Base-by-base conservation (phyloP, 192 early-diverging fungal genomes). In the Coemansia sp. region DNA sequence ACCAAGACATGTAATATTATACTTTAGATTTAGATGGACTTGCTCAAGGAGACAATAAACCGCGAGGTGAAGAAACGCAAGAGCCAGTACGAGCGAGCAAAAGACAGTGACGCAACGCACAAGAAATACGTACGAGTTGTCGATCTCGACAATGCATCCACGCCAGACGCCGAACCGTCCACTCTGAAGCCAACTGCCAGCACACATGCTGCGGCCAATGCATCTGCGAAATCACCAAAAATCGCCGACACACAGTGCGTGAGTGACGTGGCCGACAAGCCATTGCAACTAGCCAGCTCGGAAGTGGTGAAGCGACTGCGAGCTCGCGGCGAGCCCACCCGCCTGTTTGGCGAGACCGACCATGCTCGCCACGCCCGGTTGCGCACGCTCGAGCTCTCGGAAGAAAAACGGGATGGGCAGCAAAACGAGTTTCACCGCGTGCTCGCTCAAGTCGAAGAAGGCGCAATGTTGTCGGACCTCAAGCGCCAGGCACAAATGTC, bases 331-430 rank as follows among this genome's bases (percentile, higher is more conserved):
- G 87, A 97, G 64, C 97, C 97, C 35, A 94, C 96, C 65, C 84
- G 90, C 9, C 73, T 97, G 39, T 99, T 99, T 73, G 97, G 89
- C 45, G 97, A 99, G 70, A 87, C 89, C 9, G 87, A 94, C 70
- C 69, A 76, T 27, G 81, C 90, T 66, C 90, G 97, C 19, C 86
- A 89, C 41, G 75, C 80, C 51, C 91, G 96, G 51, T 80, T 98
- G 39, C 87, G 92, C 61, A 74, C 82, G 15, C 63, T 97, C 41
- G 94, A 97, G 71, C 65, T 92, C 10, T 85, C 85, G 6, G 94
- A 98, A 64, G 92, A 96, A 64, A 83, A 87, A 22, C 74, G 83
- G 35, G 87, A 88, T 23, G 94, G 94, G 39, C 94, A 95, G 76
- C 87, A 87, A 17, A 98, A 98, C 81, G 96, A 98, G 72, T 99